phyloP scores from a whole-genome alignment of 192 early-diverging fungal genomes.

The Coemansia umbellata region DNA sequence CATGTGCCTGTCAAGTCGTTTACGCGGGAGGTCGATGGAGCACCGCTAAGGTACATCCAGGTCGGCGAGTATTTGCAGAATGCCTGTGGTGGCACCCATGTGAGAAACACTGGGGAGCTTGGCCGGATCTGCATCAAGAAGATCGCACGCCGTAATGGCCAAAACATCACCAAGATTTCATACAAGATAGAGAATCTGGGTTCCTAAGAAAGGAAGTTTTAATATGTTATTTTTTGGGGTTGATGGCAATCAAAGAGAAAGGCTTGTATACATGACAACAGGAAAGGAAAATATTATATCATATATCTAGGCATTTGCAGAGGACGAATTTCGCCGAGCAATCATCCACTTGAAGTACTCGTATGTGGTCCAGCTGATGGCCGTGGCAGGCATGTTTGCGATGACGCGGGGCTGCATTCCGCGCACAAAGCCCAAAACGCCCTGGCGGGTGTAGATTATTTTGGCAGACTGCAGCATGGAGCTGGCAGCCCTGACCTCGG shows the following conservation, averaged over 20 bases:
- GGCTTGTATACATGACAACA: neutral
- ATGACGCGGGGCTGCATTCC: conserved; percentile 81
- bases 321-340: conserved; percentile 31
- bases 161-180: conserved; percentile 21
- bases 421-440: conserved; percentile 71
- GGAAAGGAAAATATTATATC: neutral
- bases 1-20: neutral
- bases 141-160: conserved; percentile 12
- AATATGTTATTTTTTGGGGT: neutral
- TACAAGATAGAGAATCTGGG: conserved; percentile 5
- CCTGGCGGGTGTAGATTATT: conserved; percentile 76
- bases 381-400: conserved; percentile 88
- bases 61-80: conserved; percentile 14
- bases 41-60: neutral
- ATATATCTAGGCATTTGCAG: neutral
- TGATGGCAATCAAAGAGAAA: neutral
- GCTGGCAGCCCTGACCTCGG: conserved; percentile 62
- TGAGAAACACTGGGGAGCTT: conserved; percentile 11
- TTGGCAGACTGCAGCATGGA: conserved; percentile 68
- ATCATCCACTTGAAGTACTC: conserved; percentile 81
- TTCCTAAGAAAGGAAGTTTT: neutral
- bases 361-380: conserved; percentile 93
- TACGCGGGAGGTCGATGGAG: neutral
- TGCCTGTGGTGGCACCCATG: conserved; percentile 25
- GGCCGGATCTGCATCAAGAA: conserved; percentile 12